Percentiles rank a stretch among this genome's conserved stretches.
Evolutionary conservation across 768 basidiomycete species (phyloP).

Genomic region (Naganishia antarctica): DNA sequence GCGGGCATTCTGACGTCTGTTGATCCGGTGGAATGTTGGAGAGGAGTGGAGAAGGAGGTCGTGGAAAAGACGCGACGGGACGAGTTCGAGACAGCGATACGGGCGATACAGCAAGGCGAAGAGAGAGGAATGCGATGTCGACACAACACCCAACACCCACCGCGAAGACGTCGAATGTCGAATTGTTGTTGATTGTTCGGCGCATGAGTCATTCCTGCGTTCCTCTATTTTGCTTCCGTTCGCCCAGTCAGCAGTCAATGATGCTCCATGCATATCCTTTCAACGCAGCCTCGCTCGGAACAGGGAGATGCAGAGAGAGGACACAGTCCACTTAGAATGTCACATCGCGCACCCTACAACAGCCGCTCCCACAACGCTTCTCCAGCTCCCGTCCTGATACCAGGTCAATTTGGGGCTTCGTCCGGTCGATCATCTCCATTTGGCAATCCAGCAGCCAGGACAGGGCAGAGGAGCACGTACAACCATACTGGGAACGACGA

Average conservation of each 20-base stretch:
- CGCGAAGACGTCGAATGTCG: no score
- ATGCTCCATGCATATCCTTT: no score
- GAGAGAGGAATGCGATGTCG: neutral
- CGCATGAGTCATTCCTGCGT: neutral
- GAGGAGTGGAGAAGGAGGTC: neutral
- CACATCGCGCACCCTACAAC: conserved; percentile 11
- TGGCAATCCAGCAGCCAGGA: neutral
- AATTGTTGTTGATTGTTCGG: no score
- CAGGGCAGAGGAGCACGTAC: conserved; percentile 4
- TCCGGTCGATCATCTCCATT: conserved; percentile 8
- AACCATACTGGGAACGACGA: conserved; percentile 5
- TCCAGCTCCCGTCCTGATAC: neutral
- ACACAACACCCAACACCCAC: neutral
- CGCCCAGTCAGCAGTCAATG: no score
- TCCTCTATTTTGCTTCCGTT: neutral
- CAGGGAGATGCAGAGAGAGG: no score
- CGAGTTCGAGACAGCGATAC: no score
- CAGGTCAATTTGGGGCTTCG: neutral
- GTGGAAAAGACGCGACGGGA: no score
- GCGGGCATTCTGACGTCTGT: neutral
- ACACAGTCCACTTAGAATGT: neutral
- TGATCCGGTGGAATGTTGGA: neutral
- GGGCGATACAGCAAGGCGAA: neutral
- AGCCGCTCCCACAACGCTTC: conserved; percentile 14
- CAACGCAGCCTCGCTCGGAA: no score